Evolutionary conservation across 108 stramenopile genomes (phyloP).

Genomic region (Skeletonema marinoi): DNA sequence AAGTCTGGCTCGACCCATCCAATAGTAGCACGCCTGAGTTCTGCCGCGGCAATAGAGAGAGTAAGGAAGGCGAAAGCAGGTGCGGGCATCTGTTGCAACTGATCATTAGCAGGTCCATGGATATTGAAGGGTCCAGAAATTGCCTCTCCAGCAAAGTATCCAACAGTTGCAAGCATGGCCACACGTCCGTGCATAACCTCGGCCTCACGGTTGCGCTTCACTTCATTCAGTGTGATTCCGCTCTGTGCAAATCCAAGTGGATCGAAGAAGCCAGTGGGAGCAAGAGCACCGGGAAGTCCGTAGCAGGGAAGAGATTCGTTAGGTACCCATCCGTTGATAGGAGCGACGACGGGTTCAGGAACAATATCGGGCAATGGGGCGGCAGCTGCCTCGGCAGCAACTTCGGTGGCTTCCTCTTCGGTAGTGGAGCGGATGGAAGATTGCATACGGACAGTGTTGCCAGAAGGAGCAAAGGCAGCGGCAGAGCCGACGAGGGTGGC

Average conservation of each 20-base stretch:
- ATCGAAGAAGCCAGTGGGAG: constrained; percentile 71
- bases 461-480: constrained; percentile 31
- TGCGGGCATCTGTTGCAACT: constrained; percentile 66
- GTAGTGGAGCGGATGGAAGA: constrained; percentile 13
- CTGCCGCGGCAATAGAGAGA: constrained; percentile 59
- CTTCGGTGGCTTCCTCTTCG: constrained; percentile 8
- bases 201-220: constrained; percentile 73
- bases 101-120: constrained; percentile 80
- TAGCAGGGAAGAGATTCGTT: constrained; percentile 44
- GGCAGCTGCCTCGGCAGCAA: constrained; percentile 4
- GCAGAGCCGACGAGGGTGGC: constrained; percentile 16
- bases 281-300: constrained; percentile 67
- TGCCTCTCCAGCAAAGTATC: constrained; percentile 54
- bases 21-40: constrained; percentile 62
- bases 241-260: constrained; percentile 70
- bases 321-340: constrained; percentile 71
- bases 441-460: background rate
- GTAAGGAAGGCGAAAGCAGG: constrained; percentile 43
- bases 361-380: constrained; percentile 8
- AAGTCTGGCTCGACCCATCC: constrained; percentile 77
- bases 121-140: constrained; percentile 48
- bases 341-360: constrained; percentile 13
- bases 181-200: constrained; percentile 75
- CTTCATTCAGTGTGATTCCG: constrained; percentile 54
- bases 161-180: constrained; percentile 70